Conservation (phyloP, 2,329 filamentous ascomycete genomes). For the Rutstroemia sp. region DNA sequence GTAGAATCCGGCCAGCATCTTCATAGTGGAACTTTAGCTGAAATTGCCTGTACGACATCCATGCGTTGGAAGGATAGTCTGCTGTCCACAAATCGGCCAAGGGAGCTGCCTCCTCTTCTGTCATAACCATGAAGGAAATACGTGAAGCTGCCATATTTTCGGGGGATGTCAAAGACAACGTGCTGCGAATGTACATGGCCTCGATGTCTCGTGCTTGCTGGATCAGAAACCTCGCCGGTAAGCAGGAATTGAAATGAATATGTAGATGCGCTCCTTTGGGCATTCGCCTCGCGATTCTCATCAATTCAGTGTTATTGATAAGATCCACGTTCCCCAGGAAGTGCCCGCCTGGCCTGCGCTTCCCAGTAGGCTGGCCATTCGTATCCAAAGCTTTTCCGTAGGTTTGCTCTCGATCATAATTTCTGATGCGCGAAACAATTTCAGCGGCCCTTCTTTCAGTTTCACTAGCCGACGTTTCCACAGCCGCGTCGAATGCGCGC, state of each 20-base stretch:
- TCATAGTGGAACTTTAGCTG: conserved; percentile 30
- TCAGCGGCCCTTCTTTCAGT: conserved; percentile 24
- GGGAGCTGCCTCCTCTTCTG: conserved; percentile 23
- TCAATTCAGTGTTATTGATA: conserved; percentile 49
- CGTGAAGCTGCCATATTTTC: conserved; percentile 18
- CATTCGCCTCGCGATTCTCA: conserved; percentile 47
- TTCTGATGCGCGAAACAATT: conserved; percentile 25
- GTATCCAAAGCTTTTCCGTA: conserved; percentile 19
- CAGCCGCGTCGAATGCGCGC: conserved; percentile 26
- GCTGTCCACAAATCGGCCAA: conserved; percentile 42
- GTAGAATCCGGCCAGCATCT: conserved; percentile 24
- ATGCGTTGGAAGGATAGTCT: conserved; percentile 37
- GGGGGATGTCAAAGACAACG: conserved; percentile 37
- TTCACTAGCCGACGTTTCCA: conserved; percentile 16
- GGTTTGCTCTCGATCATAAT: conserved; percentile 23
- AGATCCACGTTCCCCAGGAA: conserved; percentile 48
- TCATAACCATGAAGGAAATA: conserved; percentile 29
- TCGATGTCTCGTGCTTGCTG: conserved; percentile 43
- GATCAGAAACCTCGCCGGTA: conserved; percentile 54
- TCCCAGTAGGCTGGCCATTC: conserved; percentile 16
- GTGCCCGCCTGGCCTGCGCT: conserved; percentile 40
- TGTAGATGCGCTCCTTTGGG: conserved; percentile 70
- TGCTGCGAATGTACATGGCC: conserved; percentile 65
- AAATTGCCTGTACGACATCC: conserved; percentile 42
- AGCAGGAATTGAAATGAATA: conserved; percentile 71